Base-by-base conservation (phyloP, 2,329 filamentous ascomycete genomes). In the Aspergillus novofumigatus region DNA sequence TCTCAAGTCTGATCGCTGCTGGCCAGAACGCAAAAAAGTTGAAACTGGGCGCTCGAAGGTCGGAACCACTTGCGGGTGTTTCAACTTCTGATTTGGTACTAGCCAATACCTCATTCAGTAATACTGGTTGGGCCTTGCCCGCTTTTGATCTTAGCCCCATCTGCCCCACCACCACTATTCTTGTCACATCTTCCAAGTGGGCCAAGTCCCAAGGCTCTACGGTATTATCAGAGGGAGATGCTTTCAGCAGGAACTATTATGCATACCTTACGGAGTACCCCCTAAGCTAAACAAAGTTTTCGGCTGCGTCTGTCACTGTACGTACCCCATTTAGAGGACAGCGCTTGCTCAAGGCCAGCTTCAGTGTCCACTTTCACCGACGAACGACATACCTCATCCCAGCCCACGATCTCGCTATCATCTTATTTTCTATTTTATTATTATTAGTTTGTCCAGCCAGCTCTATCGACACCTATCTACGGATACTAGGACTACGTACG, bases 311-410 rank as follows among this genome's bases (percentile, higher is more conserved):
- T 35, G 32, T 2, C 11, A 35, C 32, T 38, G 32, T 38, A 38
- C 32, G 14, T 17, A 38, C 14, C 17, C 41, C 44, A 25, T 23
- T 14, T 25, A 47, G 21, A 23, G 44, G 44, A 14, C 32, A 25
- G 5, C 32, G 44, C 21, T 26, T 47, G 44, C 21, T 23, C n/a
- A 17, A 38, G 32, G 14, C 32, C 5, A 35, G 32, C 4, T 17
- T 35, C 32, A 35, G 32, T 26, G 9, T 47, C 44, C n/a, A 47
- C 6, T 25, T 47, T 11, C 10, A 26, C 44, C 44, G 10, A 52
- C 59, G 57, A 62, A 61, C 59, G 59, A 55, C 50, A 55, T 52
- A 49, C 51, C 54, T 53, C 38, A 57, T 56, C 35, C 54, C 50
- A 49, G 59, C 41, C 54, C 57, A 59, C 55, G 57, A 55, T 55